A percentile compares a stretch with the other conserved stretches of the same genome.
These are phyloP conservation scores for Apiotrichum mycotoxinovorans DNA, from an alignment of 1,284 basidiomycete genomes.

Conservation along the genomic window DNA sequence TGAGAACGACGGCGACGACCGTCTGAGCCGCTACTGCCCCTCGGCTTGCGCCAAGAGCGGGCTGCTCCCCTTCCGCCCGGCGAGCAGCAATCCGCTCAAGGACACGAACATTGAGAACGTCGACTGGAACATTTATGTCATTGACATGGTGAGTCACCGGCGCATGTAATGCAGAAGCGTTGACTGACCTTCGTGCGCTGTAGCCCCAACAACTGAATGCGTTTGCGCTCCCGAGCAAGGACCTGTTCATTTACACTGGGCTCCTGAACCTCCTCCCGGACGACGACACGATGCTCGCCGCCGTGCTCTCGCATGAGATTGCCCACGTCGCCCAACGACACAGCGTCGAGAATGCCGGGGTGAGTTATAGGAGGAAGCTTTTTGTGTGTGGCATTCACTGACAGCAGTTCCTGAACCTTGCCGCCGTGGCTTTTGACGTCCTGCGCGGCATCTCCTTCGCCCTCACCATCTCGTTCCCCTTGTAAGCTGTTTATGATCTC, in stretches of 20 bases:
- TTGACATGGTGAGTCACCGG: conserved; percentile 47
- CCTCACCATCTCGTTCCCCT: conserved; percentile 54
- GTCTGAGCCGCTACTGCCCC: conserved; percentile 32
- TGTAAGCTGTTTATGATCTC: conserved; percentile 41
- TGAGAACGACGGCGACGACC: conserved; percentile 24
- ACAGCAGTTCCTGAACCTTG: conserved; percentile 52
- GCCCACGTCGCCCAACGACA: conserved; percentile 54
- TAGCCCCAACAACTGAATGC: conserved; percentile 51
- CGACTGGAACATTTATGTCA: conserved; percentile 54
- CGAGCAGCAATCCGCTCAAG: conserved; percentile 52
- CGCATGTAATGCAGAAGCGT: too few relatives aligned
- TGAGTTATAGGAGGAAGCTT: too few relatives aligned
- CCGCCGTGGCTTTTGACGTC: conserved; percentile 54
- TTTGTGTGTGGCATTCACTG: neutral
- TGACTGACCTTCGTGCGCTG: too few relatives aligned
- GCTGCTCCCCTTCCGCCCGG: conserved; percentile 48
- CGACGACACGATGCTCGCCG: conserved; percentile 53
- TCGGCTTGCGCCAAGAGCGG: conserved; percentile 45
- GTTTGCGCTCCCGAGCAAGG: conserved; percentile 54
- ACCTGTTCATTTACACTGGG: conserved; percentile 55
- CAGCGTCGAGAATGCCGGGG: conserved; percentile 54
- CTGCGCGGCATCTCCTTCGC: conserved; percentile 54
- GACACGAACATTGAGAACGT: conserved; percentile 37
- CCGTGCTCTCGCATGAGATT: conserved; percentile 54
- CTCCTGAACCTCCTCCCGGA: conserved; percentile 51